Evolutionary conservation across 139 green algal genomes (phyloP).

Genomic region (Chloropicon primus): DNA sequence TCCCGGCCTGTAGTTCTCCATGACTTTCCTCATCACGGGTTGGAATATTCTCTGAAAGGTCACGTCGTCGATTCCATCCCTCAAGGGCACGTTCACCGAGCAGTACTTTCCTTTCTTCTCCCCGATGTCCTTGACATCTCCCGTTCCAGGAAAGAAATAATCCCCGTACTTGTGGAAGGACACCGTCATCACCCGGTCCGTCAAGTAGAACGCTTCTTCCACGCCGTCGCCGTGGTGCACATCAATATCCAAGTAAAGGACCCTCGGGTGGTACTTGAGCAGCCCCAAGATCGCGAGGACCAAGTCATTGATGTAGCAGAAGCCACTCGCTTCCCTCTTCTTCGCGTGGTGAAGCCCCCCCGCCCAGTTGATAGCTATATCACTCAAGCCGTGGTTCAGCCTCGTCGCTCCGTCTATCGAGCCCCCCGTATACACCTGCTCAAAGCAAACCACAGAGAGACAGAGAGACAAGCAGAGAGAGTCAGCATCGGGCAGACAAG

Average conservation of each 20-base stretch:
- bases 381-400: constrained; percentile 60
- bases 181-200: constrained; percentile 87
- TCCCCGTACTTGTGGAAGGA: constrained; percentile 94
- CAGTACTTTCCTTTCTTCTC: constrained; percentile 53
- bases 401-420: constrained; percentile 18
- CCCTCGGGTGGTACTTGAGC: constrained; percentile 78
- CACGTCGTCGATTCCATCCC: constrained; percentile 85
- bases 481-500: neutral
- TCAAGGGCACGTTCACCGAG: constrained; percentile 83
- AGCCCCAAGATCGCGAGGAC: constrained; percentile 83
- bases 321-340: constrained; percentile 77
- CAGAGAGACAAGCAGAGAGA: no score
- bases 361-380: constrained; percentile 96
- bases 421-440: constrained; percentile 74
- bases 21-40: constrained; percentile 62
- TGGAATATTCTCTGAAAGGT: constrained; percentile 75
- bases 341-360: constrained; percentile 96
- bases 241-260: constrained; percentile 86
- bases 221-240: constrained; percentile 97
- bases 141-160: constrained; percentile 95
- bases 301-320: constrained; percentile 97
- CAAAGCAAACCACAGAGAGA: no score
- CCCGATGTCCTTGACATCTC: constrained; percentile 63
- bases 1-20: constrained; percentile 53
- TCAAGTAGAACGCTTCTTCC: constrained; percentile 97